These are phyloP conservation scores for Diaporthe eres DNA, from an alignment of 2,329 filamentous ascomycete genomes.

Conservation along the genomic window DNA sequence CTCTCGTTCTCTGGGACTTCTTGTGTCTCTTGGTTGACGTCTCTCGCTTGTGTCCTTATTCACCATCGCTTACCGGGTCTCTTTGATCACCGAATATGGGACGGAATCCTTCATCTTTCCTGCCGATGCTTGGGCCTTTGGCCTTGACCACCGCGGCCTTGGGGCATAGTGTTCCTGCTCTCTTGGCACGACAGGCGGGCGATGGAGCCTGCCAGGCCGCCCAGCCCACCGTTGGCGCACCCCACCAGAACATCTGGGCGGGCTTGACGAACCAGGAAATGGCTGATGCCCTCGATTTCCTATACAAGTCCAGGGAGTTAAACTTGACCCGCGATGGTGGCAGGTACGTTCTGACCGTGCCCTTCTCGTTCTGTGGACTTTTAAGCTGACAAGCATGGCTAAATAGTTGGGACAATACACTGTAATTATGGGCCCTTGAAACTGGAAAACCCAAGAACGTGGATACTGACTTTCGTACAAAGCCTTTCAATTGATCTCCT, in stretches of 20 bases:
- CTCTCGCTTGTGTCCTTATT: neutral
- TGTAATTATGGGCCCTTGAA: neutral
- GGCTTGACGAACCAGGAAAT: conserved; percentile 8
- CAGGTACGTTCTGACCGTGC: neutral
- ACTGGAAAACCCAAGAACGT: neutral
- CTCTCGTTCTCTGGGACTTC: neutral
- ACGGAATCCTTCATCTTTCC: neutral
- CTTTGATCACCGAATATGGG: neutral
- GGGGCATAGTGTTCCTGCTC: neutral
- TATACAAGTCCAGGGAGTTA: conserved; percentile 9
- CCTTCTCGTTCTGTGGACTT: neutral
- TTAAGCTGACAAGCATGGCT: neutral
- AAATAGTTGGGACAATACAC: conserved; percentile 1
- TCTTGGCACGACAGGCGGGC: neutral
- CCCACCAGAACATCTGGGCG: conserved; percentile 4
- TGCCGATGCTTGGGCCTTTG: neutral
- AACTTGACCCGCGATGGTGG: conserved; percentile 14
- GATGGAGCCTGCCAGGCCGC: conserved; percentile 15
- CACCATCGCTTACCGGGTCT: neutral
- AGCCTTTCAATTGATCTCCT: conserved; percentile 15
- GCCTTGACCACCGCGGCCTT: neutral
- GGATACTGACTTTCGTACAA: neutral
- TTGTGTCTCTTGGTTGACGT: neutral
- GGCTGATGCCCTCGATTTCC: neutral
- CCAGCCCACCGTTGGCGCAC: conserved; percentile 5